Evolutionary conservation across 2,329 filamentous ascomycete species (phyloP).

Genomic region (Elsinoe perseae): DNA sequence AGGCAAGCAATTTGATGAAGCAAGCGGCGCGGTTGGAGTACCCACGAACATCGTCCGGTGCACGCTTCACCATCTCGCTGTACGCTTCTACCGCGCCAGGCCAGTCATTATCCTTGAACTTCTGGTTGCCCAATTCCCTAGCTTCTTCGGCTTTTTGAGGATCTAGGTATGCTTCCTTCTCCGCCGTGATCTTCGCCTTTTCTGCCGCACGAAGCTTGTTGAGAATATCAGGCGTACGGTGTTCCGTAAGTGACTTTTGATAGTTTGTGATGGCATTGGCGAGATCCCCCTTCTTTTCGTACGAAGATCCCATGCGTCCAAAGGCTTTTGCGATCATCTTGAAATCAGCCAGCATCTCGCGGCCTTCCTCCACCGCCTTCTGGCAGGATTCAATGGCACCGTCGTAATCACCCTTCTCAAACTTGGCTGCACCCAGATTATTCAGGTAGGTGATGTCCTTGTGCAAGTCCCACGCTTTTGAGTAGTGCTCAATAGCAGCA

Average conservation of each 20-base stretch:
- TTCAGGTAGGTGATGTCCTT: slow-evolving; percentile 98
- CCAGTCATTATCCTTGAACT: slow-evolving; percentile 96
- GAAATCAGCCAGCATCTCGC: slow-evolving; percentile 86
- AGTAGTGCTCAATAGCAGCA: slow-evolving; percentile 87
- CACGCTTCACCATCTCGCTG: slow-evolving; percentile 92
- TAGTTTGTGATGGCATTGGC: slow-evolving; percentile 77
- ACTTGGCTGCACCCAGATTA: slow-evolving; percentile 88
- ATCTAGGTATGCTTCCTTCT: slow-evolving; percentile 75
- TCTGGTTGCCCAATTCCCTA: slow-evolving; percentile 86
- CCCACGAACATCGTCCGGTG: slow-evolving; percentile 83
- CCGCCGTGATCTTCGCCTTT: slow-evolving; percentile 70
- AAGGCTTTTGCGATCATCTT: slow-evolving; percentile 98
- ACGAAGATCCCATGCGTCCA: slow-evolving; percentile 84
- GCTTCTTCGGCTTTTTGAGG: slow-evolving; percentile 91
- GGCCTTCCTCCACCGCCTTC: slow-evolving; percentile 82
- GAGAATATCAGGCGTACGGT: slow-evolving; percentile 89
- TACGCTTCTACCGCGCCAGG: slow-evolving; percentile 91
- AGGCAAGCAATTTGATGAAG: slow-evolving; percentile 92
- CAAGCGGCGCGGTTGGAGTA: slow-evolving; percentile 97
- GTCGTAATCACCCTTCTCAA: slow-evolving; percentile 92
- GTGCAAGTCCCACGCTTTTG: slow-evolving; percentile 85
- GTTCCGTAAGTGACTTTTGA: slow-evolving; percentile 89
- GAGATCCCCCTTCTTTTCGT: slow-evolving; percentile 82
- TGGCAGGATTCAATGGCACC: slow-evolving; percentile 79
- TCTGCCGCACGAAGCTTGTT: slow-evolving; percentile 86